A percentile compares a stretch with the other conserved stretches of the same genome.
These are phyloP conservation scores for Russula abietina DNA, from an alignment of 768 basidiomycete genomes.

Conservation along the genomic window DNA sequence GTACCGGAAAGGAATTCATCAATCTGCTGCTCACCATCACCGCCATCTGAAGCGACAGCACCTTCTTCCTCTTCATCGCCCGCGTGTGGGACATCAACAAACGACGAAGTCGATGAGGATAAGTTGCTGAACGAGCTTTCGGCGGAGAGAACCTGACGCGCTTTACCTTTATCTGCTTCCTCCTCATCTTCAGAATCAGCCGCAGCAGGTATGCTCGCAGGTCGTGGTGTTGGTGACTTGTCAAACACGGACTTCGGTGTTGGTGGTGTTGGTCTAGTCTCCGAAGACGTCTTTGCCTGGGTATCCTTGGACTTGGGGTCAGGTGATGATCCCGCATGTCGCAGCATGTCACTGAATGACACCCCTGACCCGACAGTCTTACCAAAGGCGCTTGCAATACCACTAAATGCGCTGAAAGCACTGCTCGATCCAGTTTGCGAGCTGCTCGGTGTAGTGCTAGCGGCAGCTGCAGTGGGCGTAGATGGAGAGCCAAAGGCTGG, in stretches of 20 bases:
- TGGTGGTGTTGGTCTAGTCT: background rate
- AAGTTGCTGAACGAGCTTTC: slow-evolving; percentile 17
- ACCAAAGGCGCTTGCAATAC: slow-evolving; percentile 37
- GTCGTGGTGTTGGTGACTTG: slow-evolving; percentile 15
- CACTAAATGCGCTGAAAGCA: slow-evolving; percentile 38
- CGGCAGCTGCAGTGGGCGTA: background rate
- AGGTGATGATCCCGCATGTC: slow-evolving; percentile 28
- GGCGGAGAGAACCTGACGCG: slow-evolving; percentile 10
- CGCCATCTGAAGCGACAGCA: slow-evolving; percentile 12
- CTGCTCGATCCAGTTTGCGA: slow-evolving; percentile 30
- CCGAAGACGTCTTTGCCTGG: slow-evolving; percentile 2
- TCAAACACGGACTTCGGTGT: slow-evolving; percentile 11
- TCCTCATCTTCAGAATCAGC: background rate
- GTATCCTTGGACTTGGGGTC: slow-evolving; percentile 14
- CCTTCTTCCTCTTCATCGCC: slow-evolving; percentile 23
- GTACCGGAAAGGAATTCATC: slow-evolving; percentile 28
- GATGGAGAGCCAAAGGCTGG: slow-evolving; percentile 35
- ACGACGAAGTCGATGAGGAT: slow-evolving; percentile 19
- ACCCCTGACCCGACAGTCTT: slow-evolving; percentile 37
- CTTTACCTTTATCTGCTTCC: slow-evolving; percentile 7
- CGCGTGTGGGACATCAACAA: slow-evolving; percentile 21
- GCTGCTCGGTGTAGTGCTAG: slow-evolving; percentile 25
- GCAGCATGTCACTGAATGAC: slow-evolving; percentile 60
- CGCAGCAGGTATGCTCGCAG: background rate
- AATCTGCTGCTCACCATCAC: slow-evolving; percentile 11